Base-by-base conservation (phyloP, 371 early-diverging fungal genomes). In the Fennellomyces sp. region DNA sequence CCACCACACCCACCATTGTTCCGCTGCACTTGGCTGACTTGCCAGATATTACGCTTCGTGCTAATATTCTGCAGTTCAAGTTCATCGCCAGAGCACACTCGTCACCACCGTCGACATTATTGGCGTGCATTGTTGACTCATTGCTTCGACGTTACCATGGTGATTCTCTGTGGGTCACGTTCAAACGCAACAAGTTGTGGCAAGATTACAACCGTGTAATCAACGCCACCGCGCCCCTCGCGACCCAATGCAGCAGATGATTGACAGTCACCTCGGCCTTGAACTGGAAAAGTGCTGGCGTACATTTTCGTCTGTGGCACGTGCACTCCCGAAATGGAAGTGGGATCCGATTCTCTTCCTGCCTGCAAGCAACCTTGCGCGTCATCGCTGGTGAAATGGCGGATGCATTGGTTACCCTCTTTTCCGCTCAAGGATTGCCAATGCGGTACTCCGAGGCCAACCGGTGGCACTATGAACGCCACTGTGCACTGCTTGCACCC, bases 371-470 rank as follows among this genome's bases (percentile, higher is more conserved):
- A 39, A n/a, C 15, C 12, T 17, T 6, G 42, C 26, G 15, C 45
- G 56, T 25, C 56, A 56, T 41, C 56, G 56, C 41, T 56, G 28
- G 39, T 56, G 25, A 56, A 56, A 45, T 56, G 56, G 45, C 56
- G 56, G 7, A 25, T 56, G 39, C 42, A 25, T 19, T 56, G 56
- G 56, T 29, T 56, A 10, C 56, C 45, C 2, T 30, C 45, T 12
- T 45, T 28, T 6, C 56, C 56, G 3, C 52, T 52, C 30, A 52
- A 52, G 52, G 21, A 5, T 35, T 52, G 52, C 29, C 56, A 30
- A 11, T 56, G 56, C 26, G 55, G 36, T 15, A 47, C 12, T 6
- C 3, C 2, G 49, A 49, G 26, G 52, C 52, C 13, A 28, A 33
- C 35, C 52, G 52, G 3, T n/a, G 8, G 10, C 52, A 52, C 33